These are phyloP conservation scores for Sarocladium kiliense DNA, from an alignment of 2,329 filamentous ascomycete genomes.

Conservation along the genomic window DNA sequence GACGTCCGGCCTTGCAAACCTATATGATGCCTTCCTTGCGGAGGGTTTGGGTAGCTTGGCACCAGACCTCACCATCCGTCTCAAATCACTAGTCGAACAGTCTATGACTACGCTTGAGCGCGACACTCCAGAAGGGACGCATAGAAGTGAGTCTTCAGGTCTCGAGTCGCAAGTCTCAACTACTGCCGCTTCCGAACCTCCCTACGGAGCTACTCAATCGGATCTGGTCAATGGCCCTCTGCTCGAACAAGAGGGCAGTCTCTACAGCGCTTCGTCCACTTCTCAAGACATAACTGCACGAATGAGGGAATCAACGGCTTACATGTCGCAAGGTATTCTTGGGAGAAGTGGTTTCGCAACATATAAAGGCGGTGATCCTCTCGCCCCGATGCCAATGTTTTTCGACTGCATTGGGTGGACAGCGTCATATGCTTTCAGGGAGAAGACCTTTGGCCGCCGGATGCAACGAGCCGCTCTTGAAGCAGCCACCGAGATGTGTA, in stretches of 20 bases:
- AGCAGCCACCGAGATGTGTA: conserved; percentile 27
- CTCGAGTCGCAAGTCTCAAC: neutral
- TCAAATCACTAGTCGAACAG: conserved; percentile 1
- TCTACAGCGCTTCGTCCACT: neutral
- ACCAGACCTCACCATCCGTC: neutral
- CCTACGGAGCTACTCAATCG: neutral
- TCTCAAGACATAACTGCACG: neutral
- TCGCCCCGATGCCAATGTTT: conserved; percentile 4
- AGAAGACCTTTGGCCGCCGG: conserved; percentile 64
- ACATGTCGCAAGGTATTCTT: neutral
- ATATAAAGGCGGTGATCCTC: neutral
- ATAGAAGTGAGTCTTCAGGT: neutral
- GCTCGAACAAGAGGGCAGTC: neutral
- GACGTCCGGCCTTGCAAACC: conserved; percentile 62
- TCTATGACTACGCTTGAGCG: neutral
- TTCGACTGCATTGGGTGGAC: conserved; percentile 24
- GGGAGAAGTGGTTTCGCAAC: neutral
- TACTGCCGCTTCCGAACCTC: neutral
- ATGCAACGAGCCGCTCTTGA: conserved; percentile 64
- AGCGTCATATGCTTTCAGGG: conserved; percentile 54
- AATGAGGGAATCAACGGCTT: neutral
- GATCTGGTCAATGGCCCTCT: no score
- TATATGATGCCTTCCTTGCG: conserved; percentile 30
- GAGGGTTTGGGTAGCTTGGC: neutral
- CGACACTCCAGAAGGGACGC: neutral